A percentile compares a stretch with the other conserved stretches of the same genome.
These are phyloP conservation scores for Chrysanthemum seticuspe DNA, from an alignment of 129 eudicot species.

Conservation along the genomic window DNA sequence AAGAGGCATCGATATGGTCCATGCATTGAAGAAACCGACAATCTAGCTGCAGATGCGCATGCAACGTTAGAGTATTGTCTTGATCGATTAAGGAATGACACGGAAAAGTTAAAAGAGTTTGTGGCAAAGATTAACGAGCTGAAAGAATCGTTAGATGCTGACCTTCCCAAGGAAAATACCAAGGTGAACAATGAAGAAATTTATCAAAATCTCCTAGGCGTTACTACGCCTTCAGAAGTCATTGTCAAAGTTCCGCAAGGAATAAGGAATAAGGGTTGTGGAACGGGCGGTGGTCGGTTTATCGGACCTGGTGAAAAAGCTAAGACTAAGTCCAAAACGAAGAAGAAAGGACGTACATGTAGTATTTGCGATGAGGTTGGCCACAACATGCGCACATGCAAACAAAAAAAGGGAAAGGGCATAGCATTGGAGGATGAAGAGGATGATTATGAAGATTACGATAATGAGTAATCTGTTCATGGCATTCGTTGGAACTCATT, in stretches of 20 bases:
- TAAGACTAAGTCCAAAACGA: no score
- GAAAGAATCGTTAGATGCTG: no score
- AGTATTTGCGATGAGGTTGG: no score
- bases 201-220: background rate
- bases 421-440: no score
- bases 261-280: background rate
- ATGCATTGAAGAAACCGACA: background rate
- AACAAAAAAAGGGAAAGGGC: no score
- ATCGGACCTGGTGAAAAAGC: background rate
- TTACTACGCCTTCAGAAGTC: background rate
- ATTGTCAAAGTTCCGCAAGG: no score
- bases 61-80: background rate
- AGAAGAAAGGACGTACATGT: no score
- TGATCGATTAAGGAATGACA: background rate
- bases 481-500: no score
- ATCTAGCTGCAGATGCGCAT: background rate
- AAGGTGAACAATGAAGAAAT: background rate
- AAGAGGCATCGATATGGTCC: background rate
- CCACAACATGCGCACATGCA: no score
- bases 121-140: background rate
- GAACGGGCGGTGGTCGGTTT: background rate
- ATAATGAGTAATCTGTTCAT: no score
- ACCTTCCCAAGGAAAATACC: background rate
- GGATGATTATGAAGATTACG: no score
- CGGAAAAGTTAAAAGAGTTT: background rate